These are phyloP conservation scores for Xylariaceae sp. DNA, from an alignment of 2,329 filamentous ascomycete species.

Conservation along the genomic window DNA sequence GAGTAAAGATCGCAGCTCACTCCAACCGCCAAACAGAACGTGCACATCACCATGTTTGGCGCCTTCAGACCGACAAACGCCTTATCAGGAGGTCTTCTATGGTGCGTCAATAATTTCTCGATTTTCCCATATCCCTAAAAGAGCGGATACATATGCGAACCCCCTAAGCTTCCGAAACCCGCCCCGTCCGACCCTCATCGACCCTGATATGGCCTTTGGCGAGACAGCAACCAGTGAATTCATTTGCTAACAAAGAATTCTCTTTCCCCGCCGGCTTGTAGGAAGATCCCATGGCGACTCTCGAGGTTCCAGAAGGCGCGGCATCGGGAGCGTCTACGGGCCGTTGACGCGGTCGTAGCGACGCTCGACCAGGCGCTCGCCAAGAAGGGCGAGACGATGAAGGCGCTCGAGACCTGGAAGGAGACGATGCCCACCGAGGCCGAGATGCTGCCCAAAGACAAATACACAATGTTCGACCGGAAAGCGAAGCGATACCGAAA, in stretches of 20 bases:
- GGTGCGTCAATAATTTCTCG: slow-evolving; percentile 50
- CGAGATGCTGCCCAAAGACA: slow-evolving; percentile 94
- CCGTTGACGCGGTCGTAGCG: slow-evolving; percentile 82
- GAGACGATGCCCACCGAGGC: slow-evolving; percentile 90
- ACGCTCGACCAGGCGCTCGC: slow-evolving; percentile 74
- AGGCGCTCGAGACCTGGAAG: slow-evolving; percentile 86
- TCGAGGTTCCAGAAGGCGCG: slow-evolving; percentile 86
- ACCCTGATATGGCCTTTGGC: too few species aligned
- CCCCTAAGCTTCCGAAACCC: too few species aligned
- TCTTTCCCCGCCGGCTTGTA: slow-evolving; percentile 18
- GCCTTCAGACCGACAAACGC: slow-evolving; percentile 74
- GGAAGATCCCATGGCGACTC: slow-evolving; percentile 97
- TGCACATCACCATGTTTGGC: slow-evolving; percentile 63
- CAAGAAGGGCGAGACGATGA: slow-evolving; percentile 65
- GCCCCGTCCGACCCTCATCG: too few species aligned
- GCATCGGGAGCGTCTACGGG: slow-evolving; percentile 74
- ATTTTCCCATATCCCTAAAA: too few species aligned
- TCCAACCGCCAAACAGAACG: slow-evolving; percentile 6
- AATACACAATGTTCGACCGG: slow-evolving; percentile 96
- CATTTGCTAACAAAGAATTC: too few species aligned
- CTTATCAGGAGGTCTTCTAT: slow-evolving; percentile 75
- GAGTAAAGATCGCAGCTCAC: slow-evolving; percentile 1
- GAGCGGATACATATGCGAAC: too few species aligned
- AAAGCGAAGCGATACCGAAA: slow-evolving; percentile 96
- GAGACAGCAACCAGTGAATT: too few species aligned